A percentile compares a stretch with the other conserved stretches of the same genome.
These are phyloP conservation scores for Colletotrichum neosansevieriae DNA, from an alignment of 2,329 filamentous ascomycete genomes.

Conservation along the genomic window DNA sequence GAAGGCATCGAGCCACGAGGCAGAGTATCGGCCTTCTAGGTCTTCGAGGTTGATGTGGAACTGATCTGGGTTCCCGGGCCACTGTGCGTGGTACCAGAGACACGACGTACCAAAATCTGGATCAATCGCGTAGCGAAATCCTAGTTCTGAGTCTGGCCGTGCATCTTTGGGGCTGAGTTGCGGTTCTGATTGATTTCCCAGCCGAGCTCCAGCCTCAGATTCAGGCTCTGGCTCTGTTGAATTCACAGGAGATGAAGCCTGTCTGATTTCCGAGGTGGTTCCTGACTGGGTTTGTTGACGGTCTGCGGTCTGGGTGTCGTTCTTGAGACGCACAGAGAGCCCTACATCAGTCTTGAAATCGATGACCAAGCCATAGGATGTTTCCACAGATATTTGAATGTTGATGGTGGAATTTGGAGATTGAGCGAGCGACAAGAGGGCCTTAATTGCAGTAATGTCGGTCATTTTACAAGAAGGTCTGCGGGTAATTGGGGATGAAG, in stretches of 20 bases:
- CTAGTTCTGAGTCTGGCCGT: fast-evolving
- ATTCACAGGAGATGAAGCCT: no score
- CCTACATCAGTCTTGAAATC: not conserved
- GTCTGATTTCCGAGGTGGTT: no score
- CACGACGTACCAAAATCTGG: not conserved
- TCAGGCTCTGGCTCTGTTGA: not conserved
- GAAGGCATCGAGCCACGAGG: not conserved
- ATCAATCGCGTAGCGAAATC: not conserved
- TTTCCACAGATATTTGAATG: not conserved
- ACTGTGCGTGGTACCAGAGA: not conserved
- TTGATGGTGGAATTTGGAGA: not conserved
- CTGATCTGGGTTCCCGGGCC: not conserved
- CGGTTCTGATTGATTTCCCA: not conserved
- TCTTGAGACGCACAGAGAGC: not conserved
- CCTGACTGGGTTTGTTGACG: not conserved
- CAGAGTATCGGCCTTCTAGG: not conserved
- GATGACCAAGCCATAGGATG: not conserved
- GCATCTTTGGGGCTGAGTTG: not conserved
- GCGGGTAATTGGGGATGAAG: not conserved
- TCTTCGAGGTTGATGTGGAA: not conserved
- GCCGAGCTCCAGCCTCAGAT: not conserved
- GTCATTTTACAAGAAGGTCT: not conserved
- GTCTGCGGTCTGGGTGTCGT: not conserved
- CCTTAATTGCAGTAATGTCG: not conserved
- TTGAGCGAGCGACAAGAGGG: not conserved